A percentile compares a stretch with the other conserved stretches of the same genome.
Evolutionary conservation across 2,329 filamentous ascomycete genomes (phyloP).

Genomic region (Xylaria sp.): DNA sequence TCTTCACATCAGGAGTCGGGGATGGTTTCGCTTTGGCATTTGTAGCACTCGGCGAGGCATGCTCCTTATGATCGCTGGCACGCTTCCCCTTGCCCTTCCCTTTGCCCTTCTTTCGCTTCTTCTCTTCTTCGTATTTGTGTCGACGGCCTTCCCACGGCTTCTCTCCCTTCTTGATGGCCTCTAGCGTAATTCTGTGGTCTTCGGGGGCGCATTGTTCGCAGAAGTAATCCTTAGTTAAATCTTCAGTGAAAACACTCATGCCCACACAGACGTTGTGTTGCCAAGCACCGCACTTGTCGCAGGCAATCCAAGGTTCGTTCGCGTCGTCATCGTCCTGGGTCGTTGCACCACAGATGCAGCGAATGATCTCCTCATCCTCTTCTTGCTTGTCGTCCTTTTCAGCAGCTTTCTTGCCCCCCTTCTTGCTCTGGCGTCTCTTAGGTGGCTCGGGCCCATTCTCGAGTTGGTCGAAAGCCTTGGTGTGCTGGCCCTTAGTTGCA

Average conservation of each 20-base stretch:
- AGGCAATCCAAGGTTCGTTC: slow-evolving; percentile 92
- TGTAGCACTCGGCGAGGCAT: slow-evolving; percentile 46
- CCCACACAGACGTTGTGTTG: slow-evolving; percentile 98
- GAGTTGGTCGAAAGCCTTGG: slow-evolving; percentile 80
- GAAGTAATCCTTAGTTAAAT: slow-evolving; percentile 82
- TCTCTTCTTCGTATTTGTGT: slow-evolving; percentile 64
- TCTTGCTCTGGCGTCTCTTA: slow-evolving; percentile 52
- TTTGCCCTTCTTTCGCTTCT: slow-evolving; percentile 61
- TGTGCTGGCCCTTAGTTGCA: slow-evolving; percentile 95
- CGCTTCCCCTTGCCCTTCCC: slow-evolving; percentile 68
- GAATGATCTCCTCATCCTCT: slow-evolving; percentile 74
- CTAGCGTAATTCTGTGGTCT: slow-evolving; percentile 79
- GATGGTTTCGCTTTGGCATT: slow-evolving; percentile 44
- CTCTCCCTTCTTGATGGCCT: slow-evolving; percentile 77
- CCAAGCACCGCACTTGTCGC: slow-evolving; percentile 90
- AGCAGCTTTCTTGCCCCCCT: slow-evolving; percentile 59
- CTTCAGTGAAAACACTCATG: slow-evolving; percentile 74
- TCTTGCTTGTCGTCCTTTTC: slow-evolving; percentile 59
- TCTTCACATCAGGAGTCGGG: slow-evolving; percentile 45
- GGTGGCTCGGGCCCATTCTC: slow-evolving; percentile 59
- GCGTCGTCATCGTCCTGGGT: slow-evolving; percentile 81
- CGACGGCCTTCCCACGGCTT: slow-evolving; percentile 80
- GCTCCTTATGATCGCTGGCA: slow-evolving; percentile 64
- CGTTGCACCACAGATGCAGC: slow-evolving; percentile 89
- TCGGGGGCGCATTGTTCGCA: slow-evolving; percentile 89